Conservation (phyloP, 331 rosid species). For the Malus hybrid region DNA sequence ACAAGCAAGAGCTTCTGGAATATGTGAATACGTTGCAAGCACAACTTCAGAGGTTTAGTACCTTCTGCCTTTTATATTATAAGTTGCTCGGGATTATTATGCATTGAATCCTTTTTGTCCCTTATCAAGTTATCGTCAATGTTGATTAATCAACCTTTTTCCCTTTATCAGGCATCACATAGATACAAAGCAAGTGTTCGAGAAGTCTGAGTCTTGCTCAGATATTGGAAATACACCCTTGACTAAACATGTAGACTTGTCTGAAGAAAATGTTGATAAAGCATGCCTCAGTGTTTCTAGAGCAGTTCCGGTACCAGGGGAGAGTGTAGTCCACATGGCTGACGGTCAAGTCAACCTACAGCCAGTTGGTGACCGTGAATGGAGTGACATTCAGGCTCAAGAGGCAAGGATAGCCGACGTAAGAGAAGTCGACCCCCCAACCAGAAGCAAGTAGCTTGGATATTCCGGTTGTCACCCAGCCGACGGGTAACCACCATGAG, state of each 20-base stretch:
- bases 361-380: conserved; percentile 64
- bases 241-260: conserved; percentile 84
- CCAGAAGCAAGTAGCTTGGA: conserved; percentile 82
- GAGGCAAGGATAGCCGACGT: conserved; percentile 89
- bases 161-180: conserved; percentile 36
- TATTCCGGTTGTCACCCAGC: conserved; percentile 76
- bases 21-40: conserved; percentile 75
- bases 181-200: conserved; percentile 68
- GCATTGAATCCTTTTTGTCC: conserved; percentile 1
- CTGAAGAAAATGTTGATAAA: conserved; percentile 84
- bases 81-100: not conserved
- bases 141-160: conserved; percentile 2
- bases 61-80: conserved; percentile 19
- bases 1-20: conserved; percentile 81
- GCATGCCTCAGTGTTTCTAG: conserved; percentile 90
- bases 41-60: conserved; percentile 79
- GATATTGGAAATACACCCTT: conserved; percentile 19
- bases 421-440: conserved; percentile 70
- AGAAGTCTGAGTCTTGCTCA: conserved; percentile 59
- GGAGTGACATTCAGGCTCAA: conserved; percentile 96
- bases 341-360: conserved; percentile 52
- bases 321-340: conserved; percentile 72
- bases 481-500: conserved; percentile 51
- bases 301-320: conserved; percentile 56
- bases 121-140: not conserved